phyloP scores from a whole-genome alignment of 176 grass and related monocot genomes.

The Chloris gayana region DNA sequence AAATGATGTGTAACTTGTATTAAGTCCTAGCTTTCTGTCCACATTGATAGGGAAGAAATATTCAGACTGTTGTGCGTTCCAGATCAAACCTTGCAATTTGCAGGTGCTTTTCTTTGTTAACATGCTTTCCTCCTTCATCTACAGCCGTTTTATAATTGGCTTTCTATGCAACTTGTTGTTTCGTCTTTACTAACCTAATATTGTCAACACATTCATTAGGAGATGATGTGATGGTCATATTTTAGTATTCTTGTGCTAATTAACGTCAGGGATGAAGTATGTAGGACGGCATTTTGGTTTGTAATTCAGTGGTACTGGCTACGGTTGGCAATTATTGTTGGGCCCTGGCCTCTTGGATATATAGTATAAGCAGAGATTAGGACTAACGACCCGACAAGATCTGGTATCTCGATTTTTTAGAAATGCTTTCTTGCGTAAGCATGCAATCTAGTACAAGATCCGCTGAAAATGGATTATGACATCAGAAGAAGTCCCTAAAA shows the following conservation, averaged over 20 bases:
- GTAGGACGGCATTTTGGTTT: constrained; percentile 4
- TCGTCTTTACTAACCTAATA: constrained; percentile 3
- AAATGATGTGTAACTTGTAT: not conserved
- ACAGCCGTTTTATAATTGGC: not conserved
- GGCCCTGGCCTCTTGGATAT: constrained; percentile 41
- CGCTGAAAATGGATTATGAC: not conserved
- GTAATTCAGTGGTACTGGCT: constrained; percentile 19
- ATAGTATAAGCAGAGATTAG: constrained; percentile 31
- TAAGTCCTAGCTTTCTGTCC: not conserved
- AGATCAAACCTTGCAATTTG: constrained; percentile 4
- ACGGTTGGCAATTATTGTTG: constrained; percentile 47
- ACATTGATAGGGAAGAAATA: not conserved
- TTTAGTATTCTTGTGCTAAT: not conserved
- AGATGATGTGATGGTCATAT: constrained; percentile 20
- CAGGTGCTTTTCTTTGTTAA: not conserved
- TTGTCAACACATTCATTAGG: not conserved
- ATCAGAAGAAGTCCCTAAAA: not conserved
- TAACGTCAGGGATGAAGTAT: constrained; percentile 28
- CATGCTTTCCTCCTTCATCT: not conserved
- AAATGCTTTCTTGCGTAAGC: constrained; percentile 15
- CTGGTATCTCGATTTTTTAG: constrained; percentile 2
- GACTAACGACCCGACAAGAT: constrained; percentile 55
- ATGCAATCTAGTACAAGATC: constrained; percentile 55
- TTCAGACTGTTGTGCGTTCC: not conserved
- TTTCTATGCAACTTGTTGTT: not conserved